Evolutionary conservation across 2,329 filamentous ascomycete species (phyloP).

Genomic region (Calonectria pteridis): DNA sequence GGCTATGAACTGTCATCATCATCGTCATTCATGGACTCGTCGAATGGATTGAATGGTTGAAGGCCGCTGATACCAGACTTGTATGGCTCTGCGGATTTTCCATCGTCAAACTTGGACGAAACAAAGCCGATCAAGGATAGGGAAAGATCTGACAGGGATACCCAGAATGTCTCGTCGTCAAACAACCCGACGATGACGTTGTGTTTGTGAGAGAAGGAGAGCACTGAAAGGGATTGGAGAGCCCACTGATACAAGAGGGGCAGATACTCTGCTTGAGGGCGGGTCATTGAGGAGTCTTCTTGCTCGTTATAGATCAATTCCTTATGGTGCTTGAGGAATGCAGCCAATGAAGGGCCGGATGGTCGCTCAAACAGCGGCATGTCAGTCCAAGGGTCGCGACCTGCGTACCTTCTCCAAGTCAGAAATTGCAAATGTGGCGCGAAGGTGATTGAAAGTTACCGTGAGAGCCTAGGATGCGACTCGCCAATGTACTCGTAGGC

Average conservation of each 20-base stretch:
- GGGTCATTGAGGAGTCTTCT: not conserved
- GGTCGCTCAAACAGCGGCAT: constrained; percentile 10
- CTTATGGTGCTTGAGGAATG: not conserved
- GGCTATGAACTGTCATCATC: no score
- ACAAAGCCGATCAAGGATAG: constrained; percentile 10
- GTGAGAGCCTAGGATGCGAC: not conserved
- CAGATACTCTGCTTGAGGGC: not conserved
- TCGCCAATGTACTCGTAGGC: constrained; percentile 9
- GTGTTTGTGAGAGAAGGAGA: constrained; percentile 2
- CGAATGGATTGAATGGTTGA: not conserved
- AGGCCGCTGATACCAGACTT: not conserved
- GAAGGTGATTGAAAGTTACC: not conserved
- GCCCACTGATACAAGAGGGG: constrained; percentile 12
- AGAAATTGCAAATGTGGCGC: not conserved
- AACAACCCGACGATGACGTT: constrained; percentile 5
- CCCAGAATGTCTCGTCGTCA: not conserved
- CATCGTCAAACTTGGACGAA: not conserved
- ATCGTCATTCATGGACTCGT: no score
- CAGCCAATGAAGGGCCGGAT: not conserved
- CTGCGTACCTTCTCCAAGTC: not conserved
- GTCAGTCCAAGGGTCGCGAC: constrained; percentile 8
- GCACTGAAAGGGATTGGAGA: not conserved
- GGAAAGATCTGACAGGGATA: constrained; percentile 3
- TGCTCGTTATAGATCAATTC: not conserved
- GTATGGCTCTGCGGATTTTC: not conserved